Base-by-base conservation (phyloP, 495 filamentous ascomycete species). In the Aspergillus bridgeri region DNA sequence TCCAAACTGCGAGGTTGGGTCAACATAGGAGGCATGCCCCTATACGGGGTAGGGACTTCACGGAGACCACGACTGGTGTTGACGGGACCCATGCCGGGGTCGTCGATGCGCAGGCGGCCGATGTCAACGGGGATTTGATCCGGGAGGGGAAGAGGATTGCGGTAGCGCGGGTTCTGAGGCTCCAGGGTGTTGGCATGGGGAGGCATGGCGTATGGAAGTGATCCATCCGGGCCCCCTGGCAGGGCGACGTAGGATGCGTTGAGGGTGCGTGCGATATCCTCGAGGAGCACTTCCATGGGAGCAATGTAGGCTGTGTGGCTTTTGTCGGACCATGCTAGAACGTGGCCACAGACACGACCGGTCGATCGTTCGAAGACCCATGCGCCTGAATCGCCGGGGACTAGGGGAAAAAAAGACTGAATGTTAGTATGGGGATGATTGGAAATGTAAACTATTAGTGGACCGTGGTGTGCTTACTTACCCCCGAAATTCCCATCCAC, bases 341-440 rank as follows among this genome's bases (percentile, higher is more conserved):
- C 89, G 61, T 96, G 92, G 17, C 92, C 93, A 67, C 89, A 92
- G 5, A 96, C 86, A 25, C 83, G 82, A n/a, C 90, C 90, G 18
- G 83, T 77, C 6, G 82, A 79, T 55, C 90, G 89, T 60, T 95
- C 89, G 55, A 96, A 86, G 17, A 98, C 83, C 93, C 93, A 97
- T 18, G 93, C 91, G 17, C 93, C 93, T 11, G 88, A 92, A 68
- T 98, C 92, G 19, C 93, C 93, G 21, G 90, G 91, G 43, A 91
- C 86, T 83, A 58, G 25, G 53, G 15, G 18, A 24, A 52, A 43
- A 24, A 24, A 38, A 6, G n/a, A n/a, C n/a, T n/a, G n/a, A n/a
- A n/a, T n/a, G 23, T 18, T 20, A 51, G 46, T 18, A 49, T 60
- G 11, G 53, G 33, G 17, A 15, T 1, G 33, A 8, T 15, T 13